Conservation (phyloP, 441 rosid species). For the Pelargonium australe region DNA sequence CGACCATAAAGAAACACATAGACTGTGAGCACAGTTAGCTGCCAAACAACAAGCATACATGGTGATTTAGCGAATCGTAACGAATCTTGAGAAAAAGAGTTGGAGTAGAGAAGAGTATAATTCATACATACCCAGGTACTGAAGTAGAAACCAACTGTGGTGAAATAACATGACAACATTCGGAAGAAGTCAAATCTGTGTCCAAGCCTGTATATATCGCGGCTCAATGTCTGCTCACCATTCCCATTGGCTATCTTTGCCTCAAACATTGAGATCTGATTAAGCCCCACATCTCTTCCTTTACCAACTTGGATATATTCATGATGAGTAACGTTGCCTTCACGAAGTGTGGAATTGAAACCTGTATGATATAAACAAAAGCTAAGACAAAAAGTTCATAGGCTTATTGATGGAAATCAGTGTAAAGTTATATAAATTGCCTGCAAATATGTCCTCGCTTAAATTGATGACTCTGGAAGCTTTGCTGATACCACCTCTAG, state of each 20-base stretch:
- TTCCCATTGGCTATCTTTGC: slow-evolving; percentile 98
- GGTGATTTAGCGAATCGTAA: slow-evolving; percentile 6
- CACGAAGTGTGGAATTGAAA: slow-evolving; percentile 94
- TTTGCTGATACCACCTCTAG: slow-evolving; percentile 98
- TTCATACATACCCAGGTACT: slow-evolving; percentile 60
- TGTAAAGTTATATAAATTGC: slow-evolving; percentile 30
- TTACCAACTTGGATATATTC: slow-evolving; percentile 99
- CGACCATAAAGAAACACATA: slow-evolving; percentile 98
- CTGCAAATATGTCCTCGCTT: slow-evolving; percentile 99
- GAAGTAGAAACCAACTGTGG: slow-evolving; percentile 95
- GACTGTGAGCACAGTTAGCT: slow-evolving; percentile 93
- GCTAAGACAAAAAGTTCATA: slow-evolving; percentile 3
- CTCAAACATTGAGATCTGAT: slow-evolving; percentile 98
- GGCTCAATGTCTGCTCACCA: slow-evolving; percentile 95
- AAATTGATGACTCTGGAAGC: slow-evolving; percentile 93
- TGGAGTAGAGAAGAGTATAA: slow-evolving; percentile 10
- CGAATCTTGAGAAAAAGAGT: neutral
- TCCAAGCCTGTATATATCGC: slow-evolving; percentile 93
- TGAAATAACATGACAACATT: slow-evolving; percentile 91
- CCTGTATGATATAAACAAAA: slow-evolving; percentile 37
- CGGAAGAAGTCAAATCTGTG: slow-evolving; percentile 98
- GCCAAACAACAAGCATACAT: slow-evolving; percentile 25
- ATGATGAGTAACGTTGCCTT: slow-evolving; percentile 98
- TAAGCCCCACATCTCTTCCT: slow-evolving; percentile 98
- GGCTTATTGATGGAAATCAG: slow-evolving; percentile 5